Percentiles rank a stretch among this genome's conserved stretches.
Conservation (phyloP, 768 basidiomycete genomes). For the Agrocybe chaxingu region DNA sequence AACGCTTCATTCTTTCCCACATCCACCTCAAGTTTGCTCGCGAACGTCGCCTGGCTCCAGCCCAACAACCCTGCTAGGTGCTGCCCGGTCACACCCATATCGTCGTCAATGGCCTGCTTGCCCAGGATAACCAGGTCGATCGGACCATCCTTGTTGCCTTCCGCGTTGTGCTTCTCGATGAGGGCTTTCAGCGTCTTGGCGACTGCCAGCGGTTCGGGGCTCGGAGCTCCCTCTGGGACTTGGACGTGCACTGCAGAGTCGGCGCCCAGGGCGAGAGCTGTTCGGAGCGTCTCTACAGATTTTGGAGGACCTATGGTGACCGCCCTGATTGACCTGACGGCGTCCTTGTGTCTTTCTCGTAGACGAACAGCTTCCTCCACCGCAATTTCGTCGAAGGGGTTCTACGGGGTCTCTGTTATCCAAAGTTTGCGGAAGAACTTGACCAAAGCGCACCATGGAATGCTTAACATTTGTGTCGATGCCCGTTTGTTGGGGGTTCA, state of each 20-base stretch:
- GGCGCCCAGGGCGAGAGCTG: slow-evolving; percentile 97
- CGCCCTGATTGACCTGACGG: slow-evolving; percentile 83
- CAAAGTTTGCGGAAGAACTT: background rate
- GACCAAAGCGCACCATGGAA: slow-evolving; percentile 73
- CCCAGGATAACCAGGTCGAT: slow-evolving; percentile 93
- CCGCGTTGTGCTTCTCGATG: slow-evolving; percentile 56
- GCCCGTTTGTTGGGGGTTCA: slow-evolving; percentile 92
- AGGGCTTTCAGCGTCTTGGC: slow-evolving; percentile 81
- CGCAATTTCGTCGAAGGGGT: slow-evolving; percentile 98
- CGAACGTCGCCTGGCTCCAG: slow-evolving; percentile 95
- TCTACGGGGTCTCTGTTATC: slow-evolving; percentile 43
- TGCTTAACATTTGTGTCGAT: slow-evolving; percentile 98
- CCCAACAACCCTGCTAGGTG: slow-evolving; percentile 93
- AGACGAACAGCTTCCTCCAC: slow-evolving; percentile 96
- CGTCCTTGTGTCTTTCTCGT: slow-evolving; percentile 78
- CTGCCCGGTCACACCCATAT: slow-evolving; percentile 92
- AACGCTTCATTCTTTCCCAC: slow-evolving; percentile 56
- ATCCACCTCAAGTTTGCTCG: slow-evolving; percentile 80
- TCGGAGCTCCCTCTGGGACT: slow-evolving; percentile 63
- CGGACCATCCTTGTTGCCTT: slow-evolving; percentile 27
- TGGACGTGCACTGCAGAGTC: slow-evolving; percentile 92
- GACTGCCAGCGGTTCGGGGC: slow-evolving; percentile 88
- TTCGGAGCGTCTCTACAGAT: slow-evolving; percentile 84
- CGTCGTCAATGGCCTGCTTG: slow-evolving; percentile 98
- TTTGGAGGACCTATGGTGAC: slow-evolving; percentile 95